These are phyloP conservation scores for Mycena pura DNA, from an alignment of 768 basidiomycete genomes.

Conservation along the genomic window DNA sequence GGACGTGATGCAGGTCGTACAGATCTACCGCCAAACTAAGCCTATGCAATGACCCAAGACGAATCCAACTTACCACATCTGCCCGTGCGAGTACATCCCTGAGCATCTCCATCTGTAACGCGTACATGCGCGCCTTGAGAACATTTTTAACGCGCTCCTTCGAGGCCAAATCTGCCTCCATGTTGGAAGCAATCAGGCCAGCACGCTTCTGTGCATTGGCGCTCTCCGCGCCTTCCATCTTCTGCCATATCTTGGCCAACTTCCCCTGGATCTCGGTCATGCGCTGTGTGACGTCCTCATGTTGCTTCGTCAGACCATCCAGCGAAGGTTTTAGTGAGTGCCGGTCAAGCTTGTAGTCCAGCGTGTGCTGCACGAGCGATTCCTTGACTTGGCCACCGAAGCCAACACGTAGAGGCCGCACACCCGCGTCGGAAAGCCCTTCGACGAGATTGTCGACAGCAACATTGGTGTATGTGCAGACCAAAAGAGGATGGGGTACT, in stretches of 20 bases:
- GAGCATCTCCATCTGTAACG: constrained; percentile 67
- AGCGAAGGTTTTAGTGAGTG: constrained; percentile 63
- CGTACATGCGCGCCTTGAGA: constrained; percentile 54
- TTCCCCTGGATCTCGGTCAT: constrained; percentile 34
- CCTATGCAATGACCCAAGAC: constrained; percentile 8
- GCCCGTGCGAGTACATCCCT: constrained; percentile 65
- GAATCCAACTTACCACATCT: constrained; percentile 63
- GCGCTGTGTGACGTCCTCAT: constrained; percentile 38
- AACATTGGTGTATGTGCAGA: constrained; percentile 94
- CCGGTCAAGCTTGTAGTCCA: constrained; percentile 65
- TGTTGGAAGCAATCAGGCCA: constrained; percentile 1
- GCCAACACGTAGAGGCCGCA: constrained; percentile 83
- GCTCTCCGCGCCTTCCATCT: constrained; percentile 33
- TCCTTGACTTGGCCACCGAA: constrained; percentile 63
- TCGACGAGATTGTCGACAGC: constrained; percentile 92
- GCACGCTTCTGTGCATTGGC: constrained; percentile 1
- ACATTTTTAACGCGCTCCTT: constrained; percentile 34
- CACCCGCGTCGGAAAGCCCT: constrained; percentile 63
- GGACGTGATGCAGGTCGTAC: constrained; percentile 87
- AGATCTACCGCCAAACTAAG: constrained; percentile 58
- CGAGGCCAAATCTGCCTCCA: constrained; percentile 29
- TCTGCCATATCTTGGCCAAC: constrained; percentile 36
- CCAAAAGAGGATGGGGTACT: constrained; percentile 82
- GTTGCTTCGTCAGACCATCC: constrained; percentile 47
- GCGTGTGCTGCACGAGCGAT: constrained; percentile 60